phyloP scores from a whole-genome alignment of 2,329 filamentous ascomycete genomes.

The Cladosporium cucumerinum region DNA sequence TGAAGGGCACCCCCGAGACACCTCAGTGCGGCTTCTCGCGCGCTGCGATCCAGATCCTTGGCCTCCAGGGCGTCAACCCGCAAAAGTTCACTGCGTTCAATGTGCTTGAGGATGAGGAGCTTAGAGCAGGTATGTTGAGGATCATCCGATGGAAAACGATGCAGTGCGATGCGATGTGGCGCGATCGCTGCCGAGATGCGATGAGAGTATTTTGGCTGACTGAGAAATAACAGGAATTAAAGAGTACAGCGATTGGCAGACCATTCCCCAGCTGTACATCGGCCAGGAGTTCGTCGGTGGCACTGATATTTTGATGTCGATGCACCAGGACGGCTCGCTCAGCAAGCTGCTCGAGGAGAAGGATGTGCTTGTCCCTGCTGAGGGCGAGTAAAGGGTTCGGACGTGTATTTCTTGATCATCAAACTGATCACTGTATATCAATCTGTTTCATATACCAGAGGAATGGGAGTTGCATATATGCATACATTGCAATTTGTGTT shows the following conservation, averaged over 20 bases:
- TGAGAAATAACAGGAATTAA: constrained; percentile 73
- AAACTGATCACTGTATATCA: not conserved
- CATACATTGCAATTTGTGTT: not conserved
- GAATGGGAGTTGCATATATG: not conserved
- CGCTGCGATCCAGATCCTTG: constrained; percentile 90
- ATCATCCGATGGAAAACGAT: not conserved
- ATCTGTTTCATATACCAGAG: constrained; percentile 9
- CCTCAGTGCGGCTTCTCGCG: constrained; percentile 97
- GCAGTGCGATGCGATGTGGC: not conserved
- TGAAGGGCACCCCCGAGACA: constrained; percentile 96
- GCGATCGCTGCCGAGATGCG: not conserved
- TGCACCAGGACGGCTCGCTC: constrained; percentile 94
- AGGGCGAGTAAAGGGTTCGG: constrained; percentile 29
- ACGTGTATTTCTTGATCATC: not conserved
- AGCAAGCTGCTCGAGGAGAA: constrained; percentile 91
- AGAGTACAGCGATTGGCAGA: constrained; percentile 98
- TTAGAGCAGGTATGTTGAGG: constrained; percentile 66
- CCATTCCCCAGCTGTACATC: constrained; percentile 94
- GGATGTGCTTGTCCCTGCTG: constrained; percentile 69
- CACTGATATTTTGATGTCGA: constrained; percentile 94
- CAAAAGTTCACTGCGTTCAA: constrained; percentile 98
- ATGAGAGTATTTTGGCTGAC: not conserved
- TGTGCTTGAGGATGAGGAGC: constrained; percentile 84
- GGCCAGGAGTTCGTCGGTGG: constrained; percentile 95
- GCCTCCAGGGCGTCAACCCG: constrained; percentile 91